Conservation (phyloP, 768 basidiomycete species). For the Boletus rex-veris region DNA sequence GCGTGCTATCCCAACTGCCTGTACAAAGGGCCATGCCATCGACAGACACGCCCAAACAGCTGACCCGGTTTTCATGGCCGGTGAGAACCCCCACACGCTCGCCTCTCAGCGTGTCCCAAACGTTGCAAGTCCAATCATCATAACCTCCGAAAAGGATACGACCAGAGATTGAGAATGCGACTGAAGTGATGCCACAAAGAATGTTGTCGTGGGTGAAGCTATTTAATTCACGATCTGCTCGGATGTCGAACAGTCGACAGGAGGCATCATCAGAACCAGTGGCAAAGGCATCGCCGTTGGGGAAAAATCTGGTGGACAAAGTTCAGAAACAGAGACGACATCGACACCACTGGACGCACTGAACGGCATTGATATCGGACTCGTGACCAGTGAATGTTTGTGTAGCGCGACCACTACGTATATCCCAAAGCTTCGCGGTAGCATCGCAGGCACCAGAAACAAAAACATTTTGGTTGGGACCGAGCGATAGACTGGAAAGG, state of each 20-base stretch:
- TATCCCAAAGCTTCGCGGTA: conserved; percentile 98
- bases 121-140: conserved; percentile 99
- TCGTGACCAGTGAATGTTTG: conserved; percentile 99
- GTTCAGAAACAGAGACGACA: conserved; percentile 5
- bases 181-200: conserved; percentile 97
- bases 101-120: conserved; percentile 98
- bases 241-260: conserved; percentile 95
- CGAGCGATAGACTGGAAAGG: conserved; percentile 76
- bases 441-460: conserved; percentile 99
- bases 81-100: conserved; percentile 97
- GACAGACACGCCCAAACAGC: conserved; percentile 90
- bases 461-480: conserved; percentile 90
- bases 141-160: conserved; percentile 98
- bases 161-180: conserved; percentile 97
- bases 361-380: conserved; percentile 98
- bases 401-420: conserved; percentile 93
- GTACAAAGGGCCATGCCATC: conserved; percentile 99
- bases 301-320: conserved; percentile 78
- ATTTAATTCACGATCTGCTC: conserved; percentile 96
- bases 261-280: conserved; percentile 99
- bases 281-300: conserved; percentile 97
- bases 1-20: conserved; percentile 96
- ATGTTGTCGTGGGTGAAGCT: conserved; percentile 98
- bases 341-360: conserved; percentile 52
- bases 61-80: conserved; percentile 97